Evolutionary conservation across 1,284 basidiomycete species (phyloP).

Genomic region (Melampsora abietis-canadensis): DNA sequence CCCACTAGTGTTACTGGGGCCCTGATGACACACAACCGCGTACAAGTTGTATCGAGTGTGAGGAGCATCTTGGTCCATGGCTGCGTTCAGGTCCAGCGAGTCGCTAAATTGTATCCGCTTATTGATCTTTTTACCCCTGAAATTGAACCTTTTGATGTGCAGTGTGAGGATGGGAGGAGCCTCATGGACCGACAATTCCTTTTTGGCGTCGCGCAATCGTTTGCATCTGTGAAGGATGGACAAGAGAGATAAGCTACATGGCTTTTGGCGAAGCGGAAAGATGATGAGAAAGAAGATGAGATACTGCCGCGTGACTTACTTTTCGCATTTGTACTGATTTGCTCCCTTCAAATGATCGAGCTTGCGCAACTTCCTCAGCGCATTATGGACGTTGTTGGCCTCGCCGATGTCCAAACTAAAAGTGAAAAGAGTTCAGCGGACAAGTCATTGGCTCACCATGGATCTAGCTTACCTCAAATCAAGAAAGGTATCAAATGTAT

Average conservation of each 20-base stretch:
- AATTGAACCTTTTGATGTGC: slow-evolving; percentile 94
- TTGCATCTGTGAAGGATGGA: slow-evolving; percentile 66
- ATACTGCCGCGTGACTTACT: slow-evolving; percentile 61
- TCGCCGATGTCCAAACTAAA: slow-evolving; percentile 71
- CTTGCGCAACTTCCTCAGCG: slow-evolving; percentile 76
- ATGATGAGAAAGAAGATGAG: slow-evolving; percentile 6
- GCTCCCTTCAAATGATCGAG: slow-evolving; percentile 79
- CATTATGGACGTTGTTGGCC: slow-evolving; percentile 65
- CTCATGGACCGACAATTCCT: slow-evolving; percentile 79
- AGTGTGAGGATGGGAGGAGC: slow-evolving; percentile 87
- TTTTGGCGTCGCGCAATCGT: slow-evolving; percentile 77
- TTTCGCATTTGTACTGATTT: slow-evolving; percentile 98
- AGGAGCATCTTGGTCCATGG: slow-evolving; percentile 72
- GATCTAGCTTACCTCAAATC: slow-evolving; percentile 63
- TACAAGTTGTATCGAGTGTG: slow-evolving; percentile 80
- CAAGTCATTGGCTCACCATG: neutral
- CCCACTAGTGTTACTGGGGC: slow-evolving; percentile 86
- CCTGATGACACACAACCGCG: slow-evolving; percentile 88
- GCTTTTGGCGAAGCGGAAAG: neutral
- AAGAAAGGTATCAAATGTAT: slow-evolving; percentile 92
- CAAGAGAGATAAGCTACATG: slow-evolving; percentile 3
- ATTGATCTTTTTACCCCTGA: slow-evolving; percentile 79
- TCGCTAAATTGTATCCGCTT: slow-evolving; percentile 76
- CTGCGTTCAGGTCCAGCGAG: slow-evolving; percentile 68
- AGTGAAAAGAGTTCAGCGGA: neutral